Conservation (phyloP, 106 monocot species). For the Chionographis japonica region DNA sequence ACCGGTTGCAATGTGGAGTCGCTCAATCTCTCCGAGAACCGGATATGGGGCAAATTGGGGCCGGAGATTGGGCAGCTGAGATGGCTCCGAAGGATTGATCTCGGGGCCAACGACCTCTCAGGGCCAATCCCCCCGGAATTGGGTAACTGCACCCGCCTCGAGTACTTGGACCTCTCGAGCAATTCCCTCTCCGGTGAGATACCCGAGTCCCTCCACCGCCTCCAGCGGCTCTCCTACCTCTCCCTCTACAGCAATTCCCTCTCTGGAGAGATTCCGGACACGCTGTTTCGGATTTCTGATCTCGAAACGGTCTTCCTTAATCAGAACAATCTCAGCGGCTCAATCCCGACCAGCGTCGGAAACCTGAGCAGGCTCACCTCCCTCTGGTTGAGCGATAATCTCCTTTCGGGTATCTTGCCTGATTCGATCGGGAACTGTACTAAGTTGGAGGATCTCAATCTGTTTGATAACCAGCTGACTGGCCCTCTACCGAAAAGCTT, state of each 20-base stretch:
- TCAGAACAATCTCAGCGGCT: constrained; percentile 49
- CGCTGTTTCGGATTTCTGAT: constrained; percentile 24
- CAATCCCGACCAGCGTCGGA: constrained; percentile 33
- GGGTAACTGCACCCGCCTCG: constrained; percentile 53
- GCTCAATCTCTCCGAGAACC: constrained; percentile 23
- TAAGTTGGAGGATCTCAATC: constrained; percentile 47
- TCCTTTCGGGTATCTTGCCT: constrained; percentile 53
- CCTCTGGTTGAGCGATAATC: constrained; percentile 52
- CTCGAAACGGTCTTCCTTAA: constrained; percentile 43
- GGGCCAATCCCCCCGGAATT: constrained; percentile 50
- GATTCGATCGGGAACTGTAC: constrained; percentile 57
- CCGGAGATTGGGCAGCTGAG: constrained; percentile 41
- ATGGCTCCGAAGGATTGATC: constrained; percentile 30
- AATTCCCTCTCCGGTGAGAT: constrained; percentile 59
- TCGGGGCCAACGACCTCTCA: constrained; percentile 29
- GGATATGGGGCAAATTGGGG: constrained; percentile 43
- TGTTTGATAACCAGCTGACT: constrained; percentile 48
- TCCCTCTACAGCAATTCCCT: constrained; percentile 53
- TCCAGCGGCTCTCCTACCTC: constrained; percentile 29
- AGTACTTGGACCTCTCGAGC: constrained; percentile 48
- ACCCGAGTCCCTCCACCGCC: constrained; percentile 33
- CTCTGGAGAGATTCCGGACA: constrained; percentile 42
- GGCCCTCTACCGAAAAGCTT: constrained; percentile 49
- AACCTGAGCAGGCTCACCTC: constrained; percentile 19
- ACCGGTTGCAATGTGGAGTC: constrained; percentile 16